phyloP scores from a whole-genome alignment of 2,329 filamentous ascomycete genomes.

The Colletotrichum salicis region DNA sequence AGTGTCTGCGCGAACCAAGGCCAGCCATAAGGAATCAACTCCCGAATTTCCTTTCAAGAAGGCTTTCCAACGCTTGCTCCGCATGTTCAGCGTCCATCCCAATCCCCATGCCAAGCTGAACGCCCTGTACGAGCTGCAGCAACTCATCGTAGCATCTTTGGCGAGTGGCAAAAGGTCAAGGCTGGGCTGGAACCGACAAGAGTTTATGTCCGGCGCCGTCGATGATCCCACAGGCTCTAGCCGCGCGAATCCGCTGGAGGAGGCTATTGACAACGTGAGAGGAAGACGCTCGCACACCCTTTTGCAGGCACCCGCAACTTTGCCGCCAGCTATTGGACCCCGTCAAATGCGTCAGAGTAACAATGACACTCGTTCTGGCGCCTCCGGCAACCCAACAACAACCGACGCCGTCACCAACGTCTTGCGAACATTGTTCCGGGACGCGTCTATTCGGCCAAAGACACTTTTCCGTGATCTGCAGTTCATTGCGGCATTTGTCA shows the following conservation, averaged over 20 bases:
- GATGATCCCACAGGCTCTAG: constrained; percentile 47
- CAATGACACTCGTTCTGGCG: constrained; percentile 59
- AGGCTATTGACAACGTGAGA: constrained; percentile 76
- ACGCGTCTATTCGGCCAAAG: constrained; percentile 76
- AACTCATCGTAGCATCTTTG: constrained; percentile 78
- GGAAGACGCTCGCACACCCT: constrained; percentile 73
- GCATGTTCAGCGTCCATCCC: constrained; percentile 88
- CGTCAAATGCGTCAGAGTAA: constrained; percentile 53
- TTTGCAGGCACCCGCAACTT: constrained; percentile 45
- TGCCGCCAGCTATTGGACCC: constrained; percentile 47
- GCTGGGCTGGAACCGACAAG: constrained; percentile 47
- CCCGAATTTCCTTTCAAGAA: constrained; percentile 81
- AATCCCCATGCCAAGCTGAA: constrained; percentile 89
- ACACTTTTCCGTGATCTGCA: constrained; percentile 85
- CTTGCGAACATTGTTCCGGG: constrained; percentile 74
- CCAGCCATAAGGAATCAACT: constrained; percentile 46
- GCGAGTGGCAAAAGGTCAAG: constrained; percentile 47
- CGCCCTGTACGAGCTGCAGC: constrained; percentile 83
- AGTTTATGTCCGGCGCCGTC: constrained; percentile 44
- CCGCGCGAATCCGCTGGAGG: constrained; percentile 65
- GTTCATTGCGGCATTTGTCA: constrained; percentile 75
- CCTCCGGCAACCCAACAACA: constrained; percentile 61
- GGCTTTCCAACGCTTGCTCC: constrained; percentile 82
- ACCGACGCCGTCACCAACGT: constrained; percentile 74
- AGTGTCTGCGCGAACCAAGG: constrained; percentile 44